phyloP scores from a whole-genome alignment of 495 filamentous ascomycete genomes.

The Aspergillus hancockii region DNA sequence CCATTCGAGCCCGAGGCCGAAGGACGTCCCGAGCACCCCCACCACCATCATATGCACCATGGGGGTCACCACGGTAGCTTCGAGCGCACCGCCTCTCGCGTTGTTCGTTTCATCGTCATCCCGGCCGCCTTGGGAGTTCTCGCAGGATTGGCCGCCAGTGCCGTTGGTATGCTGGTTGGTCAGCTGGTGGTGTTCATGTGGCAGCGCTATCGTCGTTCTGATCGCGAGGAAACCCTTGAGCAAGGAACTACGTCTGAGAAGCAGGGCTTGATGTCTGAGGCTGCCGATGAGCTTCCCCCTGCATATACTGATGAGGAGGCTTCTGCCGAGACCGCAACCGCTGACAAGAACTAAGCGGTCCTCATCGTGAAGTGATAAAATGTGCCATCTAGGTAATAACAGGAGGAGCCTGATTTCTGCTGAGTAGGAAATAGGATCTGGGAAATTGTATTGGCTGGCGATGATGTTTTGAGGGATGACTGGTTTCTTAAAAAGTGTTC shows the following conservation, averaged over 20 bases:
- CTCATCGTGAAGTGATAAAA: background rate
- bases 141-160: constrained; percentile 51
- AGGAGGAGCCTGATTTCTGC: background rate
- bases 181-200: constrained; percentile 52
- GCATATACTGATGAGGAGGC: constrained; percentile 33
- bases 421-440: background rate
- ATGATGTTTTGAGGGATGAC: background rate
- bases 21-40: constrained; percentile 29
- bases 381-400: background rate
- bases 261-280: constrained; percentile 40
- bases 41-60: constrained; percentile 33
- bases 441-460: background rate
- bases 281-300: constrained; percentile 34
- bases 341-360: constrained; percentile 33
- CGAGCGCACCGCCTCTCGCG: constrained; percentile 44
- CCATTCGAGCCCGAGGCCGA: constrained; percentile 14
- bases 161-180: constrained; percentile 55
- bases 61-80: constrained; percentile 38
- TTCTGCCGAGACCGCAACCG: constrained; percentile 17
- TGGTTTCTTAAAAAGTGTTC: background rate
- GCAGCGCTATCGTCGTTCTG: constrained; percentile 44
- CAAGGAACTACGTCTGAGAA: constrained; percentile 41
- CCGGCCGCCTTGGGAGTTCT: constrained; percentile 49
- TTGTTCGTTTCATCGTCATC: constrained; percentile 52
- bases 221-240: constrained; percentile 33